phyloP scores from a whole-genome alignment of 2,329 filamentous ascomycete species.

The Fusarium pilosicola region DNA sequence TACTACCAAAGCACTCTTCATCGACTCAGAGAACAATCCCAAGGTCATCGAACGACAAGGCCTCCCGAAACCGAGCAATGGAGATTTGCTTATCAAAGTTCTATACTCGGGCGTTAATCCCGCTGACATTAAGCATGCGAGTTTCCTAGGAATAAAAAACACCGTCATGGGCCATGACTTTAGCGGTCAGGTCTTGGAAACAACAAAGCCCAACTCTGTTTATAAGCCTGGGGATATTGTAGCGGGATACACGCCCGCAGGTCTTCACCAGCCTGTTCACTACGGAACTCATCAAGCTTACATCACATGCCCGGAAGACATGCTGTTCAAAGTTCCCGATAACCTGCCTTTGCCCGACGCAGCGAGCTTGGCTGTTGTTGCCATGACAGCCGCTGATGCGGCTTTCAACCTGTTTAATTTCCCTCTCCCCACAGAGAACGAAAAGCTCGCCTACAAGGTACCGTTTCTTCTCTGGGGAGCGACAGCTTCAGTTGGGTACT shows the following conservation, averaged over 20 bases:
- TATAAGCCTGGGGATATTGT: background rate
- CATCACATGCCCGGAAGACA: background rate
- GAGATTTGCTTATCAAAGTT: background rate
- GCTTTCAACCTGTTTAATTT: background rate
- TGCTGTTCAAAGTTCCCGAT: background rate
- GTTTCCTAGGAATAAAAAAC: background rate
- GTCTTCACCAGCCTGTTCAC: accelerated
- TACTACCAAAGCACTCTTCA: background rate
- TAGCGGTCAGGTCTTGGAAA: background rate
- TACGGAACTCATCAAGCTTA: background rate
- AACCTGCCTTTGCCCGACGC: background rate
- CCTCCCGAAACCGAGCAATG: background rate
- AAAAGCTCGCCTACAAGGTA: accelerated
- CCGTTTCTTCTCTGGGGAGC: background rate
- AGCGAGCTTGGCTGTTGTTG: background rate
- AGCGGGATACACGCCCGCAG: background rate
- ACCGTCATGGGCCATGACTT: background rate
- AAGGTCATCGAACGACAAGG: background rate
- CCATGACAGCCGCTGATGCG: background rate
- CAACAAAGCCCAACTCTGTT: background rate
- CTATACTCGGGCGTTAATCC: background rate
- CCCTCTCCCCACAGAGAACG: accelerated
- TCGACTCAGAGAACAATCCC: background rate
- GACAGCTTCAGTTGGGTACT: background rate
- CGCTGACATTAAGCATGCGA: background rate